phyloP scores from a whole-genome alignment of 2,329 filamentous ascomycete genomes.

The Sordariomycetes sp. region DNA sequence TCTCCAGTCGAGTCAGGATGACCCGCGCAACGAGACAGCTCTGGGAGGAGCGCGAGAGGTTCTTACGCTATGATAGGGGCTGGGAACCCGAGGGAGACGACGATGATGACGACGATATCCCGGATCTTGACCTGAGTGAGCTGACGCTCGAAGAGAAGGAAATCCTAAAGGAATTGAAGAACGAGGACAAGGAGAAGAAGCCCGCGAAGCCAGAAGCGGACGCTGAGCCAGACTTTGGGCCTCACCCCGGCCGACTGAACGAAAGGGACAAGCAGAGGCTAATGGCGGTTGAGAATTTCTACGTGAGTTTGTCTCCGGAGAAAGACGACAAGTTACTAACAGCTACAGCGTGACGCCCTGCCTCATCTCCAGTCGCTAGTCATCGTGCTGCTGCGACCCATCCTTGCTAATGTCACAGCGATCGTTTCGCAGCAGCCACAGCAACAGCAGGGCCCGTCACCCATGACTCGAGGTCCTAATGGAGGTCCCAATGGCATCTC shows the following conservation, averaged over 20 bases:
- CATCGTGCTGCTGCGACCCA: slow-evolving; percentile 83
- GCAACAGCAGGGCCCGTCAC: slow-evolving; percentile 23
- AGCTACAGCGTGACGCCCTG: slow-evolving; percentile 56
- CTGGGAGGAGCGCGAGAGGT: slow-evolving; percentile 88
- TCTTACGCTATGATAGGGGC: slow-evolving; percentile 84
- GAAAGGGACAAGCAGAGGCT: slow-evolving; percentile 56
- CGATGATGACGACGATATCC: slow-evolving; percentile 33
- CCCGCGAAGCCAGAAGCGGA: slow-evolving; percentile 10
- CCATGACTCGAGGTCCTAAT: slow-evolving; percentile 27
- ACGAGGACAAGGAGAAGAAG: slow-evolving; percentile 20
- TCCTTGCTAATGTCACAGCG: slow-evolving; percentile 81
- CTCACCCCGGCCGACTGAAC: slow-evolving; percentile 34
- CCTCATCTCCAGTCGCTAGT: slow-evolving; percentile 87
- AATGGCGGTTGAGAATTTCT: slow-evolving; percentile 70
- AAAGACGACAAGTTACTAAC: background rate
- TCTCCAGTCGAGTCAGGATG: slow-evolving; percentile 83
- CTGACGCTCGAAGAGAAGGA: slow-evolving; percentile 29
- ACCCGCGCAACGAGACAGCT: slow-evolving; percentile 85
- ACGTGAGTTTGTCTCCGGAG: slow-evolving; percentile 49
- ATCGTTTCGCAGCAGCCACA: slow-evolving; percentile 55
- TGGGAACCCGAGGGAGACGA: slow-evolving; percentile 53
- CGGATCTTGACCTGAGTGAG: slow-evolving; percentile 37
- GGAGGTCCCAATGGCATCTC: slow-evolving; percentile 28
- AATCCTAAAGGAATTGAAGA: slow-evolving; percentile 30
- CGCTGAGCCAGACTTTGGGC: slow-evolving; percentile 33